A percentile compares a stretch with the other conserved stretches of the same genome.
Conservation (phyloP, 176 grass and related monocot genomes). For the Cenchrus americanus region DNA sequence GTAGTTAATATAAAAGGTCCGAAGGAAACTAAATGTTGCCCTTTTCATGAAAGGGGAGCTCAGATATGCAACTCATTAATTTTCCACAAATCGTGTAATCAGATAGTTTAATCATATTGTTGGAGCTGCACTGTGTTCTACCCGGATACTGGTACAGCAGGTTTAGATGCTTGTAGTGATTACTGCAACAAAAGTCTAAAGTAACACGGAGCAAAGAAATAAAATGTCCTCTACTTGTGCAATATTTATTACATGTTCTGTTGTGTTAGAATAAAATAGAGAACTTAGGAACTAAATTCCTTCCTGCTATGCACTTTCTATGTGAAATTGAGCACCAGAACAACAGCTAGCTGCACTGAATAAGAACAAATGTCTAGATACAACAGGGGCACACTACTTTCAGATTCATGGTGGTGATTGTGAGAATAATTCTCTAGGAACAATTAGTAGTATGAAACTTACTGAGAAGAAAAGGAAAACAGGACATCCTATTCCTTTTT, state of each 20-base stretch:
- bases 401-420: not conserved
- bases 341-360: slow-evolving; percentile 8
- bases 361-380: slow-evolving; percentile 15
- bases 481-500: slow-evolving; percentile 71
- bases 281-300: slow-evolving; percentile 3
- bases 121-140: not conserved
- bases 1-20: slow-evolving; percentile 26
- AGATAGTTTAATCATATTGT: not conserved
- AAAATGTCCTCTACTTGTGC: not conserved
- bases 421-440: not conserved
- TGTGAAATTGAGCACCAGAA: slow-evolving; percentile 4
- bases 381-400: not conserved
- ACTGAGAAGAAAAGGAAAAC: slow-evolving; percentile 95
- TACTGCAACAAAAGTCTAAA: slow-evolving; percentile 22
- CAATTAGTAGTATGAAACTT: slow-evolving; percentile 52
- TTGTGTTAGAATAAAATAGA: slow-evolving; percentile 24
- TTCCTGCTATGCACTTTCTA: not conserved
- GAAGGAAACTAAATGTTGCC: not conserved
- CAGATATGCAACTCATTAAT: slow-evolving; percentile 11
- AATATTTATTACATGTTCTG: slow-evolving; percentile 14
- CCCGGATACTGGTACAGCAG: not conserved
- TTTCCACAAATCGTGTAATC: not conserved
- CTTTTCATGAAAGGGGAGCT: not conserved
- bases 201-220: slow-evolving; percentile 17
- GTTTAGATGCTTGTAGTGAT: not conserved